These are phyloP conservation scores for Pyrenochaeta sp. DNA, from an alignment of 2,329 filamentous ascomycete species.

Conservation along the genomic window DNA sequence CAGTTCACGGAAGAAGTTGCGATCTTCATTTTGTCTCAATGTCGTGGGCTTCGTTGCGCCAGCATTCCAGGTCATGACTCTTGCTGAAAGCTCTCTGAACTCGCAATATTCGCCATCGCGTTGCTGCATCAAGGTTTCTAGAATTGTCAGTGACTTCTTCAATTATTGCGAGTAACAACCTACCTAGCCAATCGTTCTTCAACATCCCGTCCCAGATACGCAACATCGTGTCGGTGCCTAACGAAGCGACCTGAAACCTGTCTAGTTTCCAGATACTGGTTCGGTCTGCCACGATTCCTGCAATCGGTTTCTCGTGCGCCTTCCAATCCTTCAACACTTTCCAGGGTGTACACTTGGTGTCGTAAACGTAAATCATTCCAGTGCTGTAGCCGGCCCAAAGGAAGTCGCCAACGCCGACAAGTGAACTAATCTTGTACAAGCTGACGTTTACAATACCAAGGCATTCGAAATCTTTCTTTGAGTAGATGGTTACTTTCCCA, in stretches of 20 bases:
- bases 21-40: conserved; percentile 76
- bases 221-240: conserved; percentile 87
- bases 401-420: conserved; percentile 80
- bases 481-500: conserved; percentile 95
- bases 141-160: conserved; percentile 26
- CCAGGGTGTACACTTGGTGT: conserved; percentile 85
- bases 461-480: conserved; percentile 76
- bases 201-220: conserved; percentile 91
- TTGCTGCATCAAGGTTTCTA: conserved; percentile 83
- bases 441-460: conserved; percentile 85
- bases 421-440: conserved; percentile 91
- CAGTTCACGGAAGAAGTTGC: conserved; percentile 80
- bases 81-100: conserved; percentile 80
- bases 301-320: conserved; percentile 84
- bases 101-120: conserved; percentile 83
- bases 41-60: conserved; percentile 92
- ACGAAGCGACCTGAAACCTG: conserved; percentile 81
- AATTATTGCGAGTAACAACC: conserved; percentile 25
- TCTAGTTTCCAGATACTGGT: conserved; percentile 87
- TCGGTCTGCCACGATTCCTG: conserved; percentile 78
- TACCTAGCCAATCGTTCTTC: conserved; percentile 89
- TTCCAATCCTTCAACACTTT: conserved; percentile 92
- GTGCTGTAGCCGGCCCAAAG: conserved; percentile 96
- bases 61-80: conserved; percentile 95
- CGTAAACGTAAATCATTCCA: conserved; percentile 92